These are phyloP conservation scores for Neurospora discreta DNA, from an alignment of 495 filamentous ascomycete genomes.

Conservation along the genomic window DNA sequence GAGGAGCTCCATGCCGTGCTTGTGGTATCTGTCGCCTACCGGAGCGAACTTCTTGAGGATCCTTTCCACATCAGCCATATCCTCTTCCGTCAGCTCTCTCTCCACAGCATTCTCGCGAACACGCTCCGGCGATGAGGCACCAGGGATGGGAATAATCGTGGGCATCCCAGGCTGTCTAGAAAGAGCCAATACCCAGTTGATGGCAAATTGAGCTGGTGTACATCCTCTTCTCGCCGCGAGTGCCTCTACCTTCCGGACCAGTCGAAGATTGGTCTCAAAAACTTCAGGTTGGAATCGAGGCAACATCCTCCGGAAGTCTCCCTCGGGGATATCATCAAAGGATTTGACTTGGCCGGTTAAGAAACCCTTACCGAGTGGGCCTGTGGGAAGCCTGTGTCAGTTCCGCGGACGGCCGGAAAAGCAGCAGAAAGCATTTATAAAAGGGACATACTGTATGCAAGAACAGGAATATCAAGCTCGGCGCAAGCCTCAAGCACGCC, in stretches of 20 bases:
- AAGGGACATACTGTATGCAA: conserved; percentile 51
- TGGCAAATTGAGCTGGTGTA: conserved; percentile 63
- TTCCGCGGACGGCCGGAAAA: conserved; percentile 1
- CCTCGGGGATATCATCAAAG: conserved; percentile 49
- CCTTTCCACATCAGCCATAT: conserved; percentile 37
- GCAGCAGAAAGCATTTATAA: background rate
- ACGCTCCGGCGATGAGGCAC: conserved; percentile 41
- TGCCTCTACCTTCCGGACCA: conserved; percentile 54
- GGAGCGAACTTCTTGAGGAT: conserved; percentile 29
- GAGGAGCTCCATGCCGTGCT: conserved; percentile 5
- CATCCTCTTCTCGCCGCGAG: conserved; percentile 59
- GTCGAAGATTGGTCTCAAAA: conserved; percentile 64
- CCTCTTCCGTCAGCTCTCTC: conserved; percentile 35
- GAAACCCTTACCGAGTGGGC: conserved; percentile 17
- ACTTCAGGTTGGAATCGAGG: conserved; percentile 61
- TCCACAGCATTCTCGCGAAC: conserved; percentile 40
- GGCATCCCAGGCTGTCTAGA: conserved; percentile 49
- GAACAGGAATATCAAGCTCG: conserved; percentile 58
- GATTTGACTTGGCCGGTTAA: conserved; percentile 55
- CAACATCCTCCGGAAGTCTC: conserved; percentile 40
- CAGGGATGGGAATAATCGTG: conserved; percentile 74
- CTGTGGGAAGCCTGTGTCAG: conserved; percentile 4
- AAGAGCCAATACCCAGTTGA: conserved; percentile 55
- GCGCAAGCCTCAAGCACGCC: conserved; percentile 61
- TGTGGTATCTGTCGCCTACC: conserved; percentile 30